phyloP scores from a whole-genome alignment of 768 basidiomycete genomes.

The Asterophora lycoperdoides region DNA sequence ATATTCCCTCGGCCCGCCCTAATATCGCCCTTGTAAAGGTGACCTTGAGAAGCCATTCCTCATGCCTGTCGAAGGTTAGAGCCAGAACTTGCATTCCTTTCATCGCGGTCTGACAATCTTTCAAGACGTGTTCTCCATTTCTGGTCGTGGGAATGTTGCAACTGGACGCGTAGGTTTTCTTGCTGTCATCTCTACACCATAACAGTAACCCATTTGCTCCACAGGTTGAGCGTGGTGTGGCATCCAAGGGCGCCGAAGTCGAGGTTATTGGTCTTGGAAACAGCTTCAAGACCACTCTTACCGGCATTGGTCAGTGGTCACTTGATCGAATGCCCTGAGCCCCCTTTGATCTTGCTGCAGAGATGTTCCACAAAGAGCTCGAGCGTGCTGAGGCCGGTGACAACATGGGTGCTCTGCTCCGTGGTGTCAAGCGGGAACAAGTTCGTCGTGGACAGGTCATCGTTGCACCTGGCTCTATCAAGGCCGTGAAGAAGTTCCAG shows the following conservation, averaged over 20 bases:
- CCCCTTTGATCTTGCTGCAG: conserved; percentile 34
- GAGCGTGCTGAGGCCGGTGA: conserved; percentile 98
- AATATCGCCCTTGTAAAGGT: conserved; percentile 41
- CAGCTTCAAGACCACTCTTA: conserved; percentile 86
- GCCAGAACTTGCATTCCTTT: neutral
- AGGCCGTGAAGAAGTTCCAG: conserved; percentile 91
- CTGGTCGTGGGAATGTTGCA: conserved; percentile 96
- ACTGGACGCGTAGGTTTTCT: conserved; percentile 73
- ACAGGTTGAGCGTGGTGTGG: conserved; percentile 88
- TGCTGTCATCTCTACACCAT: neutral
- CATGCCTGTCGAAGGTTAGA: conserved; percentile 81
- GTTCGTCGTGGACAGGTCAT: conserved; percentile 91
- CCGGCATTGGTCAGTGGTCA: conserved; percentile 72
- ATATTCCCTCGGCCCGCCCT: neutral
- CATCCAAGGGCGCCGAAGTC: conserved; percentile 88
- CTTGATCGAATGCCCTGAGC: neutral
- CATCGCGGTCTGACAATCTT: conserved; percentile 2
- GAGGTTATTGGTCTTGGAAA: conserved; percentile 87
- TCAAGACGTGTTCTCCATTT: conserved; percentile 89
- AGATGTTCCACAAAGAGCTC: conserved; percentile 99
- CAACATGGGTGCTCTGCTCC: conserved; percentile 97
- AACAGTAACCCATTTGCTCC: neutral
- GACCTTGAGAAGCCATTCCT: conserved; percentile 98
- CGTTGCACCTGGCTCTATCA: conserved; percentile 84
- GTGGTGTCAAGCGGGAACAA: conserved; percentile 97